Evolutionary conservation across 1,284 basidiomycete genomes (phyloP).

Genomic region (Porodaedalea pini): DNA sequence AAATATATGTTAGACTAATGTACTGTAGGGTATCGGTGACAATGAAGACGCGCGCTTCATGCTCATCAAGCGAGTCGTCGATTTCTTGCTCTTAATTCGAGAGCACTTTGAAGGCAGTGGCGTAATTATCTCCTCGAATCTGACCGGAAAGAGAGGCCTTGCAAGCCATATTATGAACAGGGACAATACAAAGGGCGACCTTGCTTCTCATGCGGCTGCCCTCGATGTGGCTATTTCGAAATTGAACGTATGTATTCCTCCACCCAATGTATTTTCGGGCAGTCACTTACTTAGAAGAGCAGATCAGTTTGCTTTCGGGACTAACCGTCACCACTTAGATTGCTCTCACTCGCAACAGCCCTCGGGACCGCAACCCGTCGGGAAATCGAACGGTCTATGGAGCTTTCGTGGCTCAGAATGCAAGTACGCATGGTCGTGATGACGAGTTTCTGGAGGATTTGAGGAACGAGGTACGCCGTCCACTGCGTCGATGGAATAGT

Average conservation of each 20-base stretch:
- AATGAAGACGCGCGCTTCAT: neutral
- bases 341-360: neutral
- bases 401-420: neutral
- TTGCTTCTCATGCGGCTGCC: neutral
- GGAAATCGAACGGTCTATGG: too few relatives aligned
- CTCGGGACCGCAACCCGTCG: neutral
- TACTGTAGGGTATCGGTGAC: neutral
- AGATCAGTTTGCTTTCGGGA: neutral
- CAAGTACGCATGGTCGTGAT: neutral
- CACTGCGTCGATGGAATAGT: neutral
- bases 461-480: neutral
- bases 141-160: neutral
- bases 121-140: neutral
- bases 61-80: neutral
- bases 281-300: too few relatives aligned
- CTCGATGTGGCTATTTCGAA: neutral
- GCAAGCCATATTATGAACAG: neutral
- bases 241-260: too few relatives aligned
- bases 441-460: neutral
- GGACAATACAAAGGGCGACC: neutral
- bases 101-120: neutral
- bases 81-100: neutral
- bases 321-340: neutral
- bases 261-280: neutral
- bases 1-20: neutral